A percentile compares a stretch with the other conserved stretches of the same genome.
Conservation (phyloP, 768 basidiomycete species). For the Mycena floridula region DNA sequence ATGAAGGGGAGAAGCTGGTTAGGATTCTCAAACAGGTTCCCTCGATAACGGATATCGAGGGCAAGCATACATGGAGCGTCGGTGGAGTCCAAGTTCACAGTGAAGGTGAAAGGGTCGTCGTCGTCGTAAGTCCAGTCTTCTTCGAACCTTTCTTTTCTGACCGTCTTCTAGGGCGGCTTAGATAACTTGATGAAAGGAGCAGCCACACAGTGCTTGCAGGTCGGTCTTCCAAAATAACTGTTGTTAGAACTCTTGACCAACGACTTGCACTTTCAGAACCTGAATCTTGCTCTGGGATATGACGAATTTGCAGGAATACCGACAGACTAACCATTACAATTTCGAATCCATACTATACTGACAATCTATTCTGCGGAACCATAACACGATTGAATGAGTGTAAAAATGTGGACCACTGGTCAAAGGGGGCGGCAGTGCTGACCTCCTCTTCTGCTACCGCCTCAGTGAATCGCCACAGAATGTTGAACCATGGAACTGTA, state of each 20-base stretch:
- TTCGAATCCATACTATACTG: too few species aligned
- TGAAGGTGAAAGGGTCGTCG: constrained; percentile 82
- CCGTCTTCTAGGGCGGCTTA: constrained; percentile 64
- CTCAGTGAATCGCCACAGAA: too few species aligned
- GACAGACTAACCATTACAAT: constrained; percentile 4
- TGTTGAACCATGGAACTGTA: too few species aligned
- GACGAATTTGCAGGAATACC: constrained; percentile 70
- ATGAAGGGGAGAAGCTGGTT: constrained; percentile 70
- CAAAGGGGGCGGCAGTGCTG: too few species aligned
- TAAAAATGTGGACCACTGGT: too few species aligned
- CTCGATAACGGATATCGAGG: constrained; percentile 66
- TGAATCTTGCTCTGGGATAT: constrained; percentile 77
- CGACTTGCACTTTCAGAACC: constrained; percentile 40
- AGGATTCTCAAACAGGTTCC: constrained; percentile 65
- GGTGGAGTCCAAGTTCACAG: constrained; percentile 95
- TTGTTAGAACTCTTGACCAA: not conserved
- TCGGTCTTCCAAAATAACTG: constrained; percentile 31
- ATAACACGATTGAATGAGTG: too few species aligned
- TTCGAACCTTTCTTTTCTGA: not conserved
- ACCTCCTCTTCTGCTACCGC: too few species aligned
- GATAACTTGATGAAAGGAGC: constrained; percentile 98
- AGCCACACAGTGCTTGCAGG: constrained; percentile 97
- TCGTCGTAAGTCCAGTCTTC: constrained; percentile 59
- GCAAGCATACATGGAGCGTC: constrained; percentile 82
- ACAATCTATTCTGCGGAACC: too few species aligned